These are phyloP conservation scores for Diaporthe citri DNA, from an alignment of 2,329 filamentous ascomycete genomes.

Conservation along the genomic window DNA sequence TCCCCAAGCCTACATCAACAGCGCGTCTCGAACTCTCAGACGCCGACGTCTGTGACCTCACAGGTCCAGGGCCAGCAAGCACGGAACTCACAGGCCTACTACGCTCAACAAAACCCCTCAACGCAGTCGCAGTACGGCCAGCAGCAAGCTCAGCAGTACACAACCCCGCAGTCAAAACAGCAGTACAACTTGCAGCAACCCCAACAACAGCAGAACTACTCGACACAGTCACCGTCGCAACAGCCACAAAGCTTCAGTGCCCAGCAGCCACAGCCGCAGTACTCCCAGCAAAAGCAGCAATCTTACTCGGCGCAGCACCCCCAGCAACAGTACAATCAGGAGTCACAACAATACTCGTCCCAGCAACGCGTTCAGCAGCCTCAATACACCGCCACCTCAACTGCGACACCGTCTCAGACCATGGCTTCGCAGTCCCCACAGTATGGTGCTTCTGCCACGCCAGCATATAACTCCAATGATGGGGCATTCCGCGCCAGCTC, in stretches of 20 bases:
- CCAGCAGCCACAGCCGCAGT: slow-evolving; percentile 34
- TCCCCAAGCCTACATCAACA: slow-evolving; percentile 39
- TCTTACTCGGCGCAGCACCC: slow-evolving; percentile 35
- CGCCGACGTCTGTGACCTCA: slow-evolving; percentile 36
- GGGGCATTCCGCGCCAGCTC: slow-evolving; percentile 44
- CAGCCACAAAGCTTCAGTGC: slow-evolving; percentile 35
- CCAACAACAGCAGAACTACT: slow-evolving; percentile 37
- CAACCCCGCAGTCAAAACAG: slow-evolving; percentile 37
- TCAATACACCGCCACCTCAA: slow-evolving; percentile 41
- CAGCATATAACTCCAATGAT: slow-evolving; percentile 43
- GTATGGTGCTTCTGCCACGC: slow-evolving; percentile 43
- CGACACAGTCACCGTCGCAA: slow-evolving; percentile 34
- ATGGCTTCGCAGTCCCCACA: slow-evolving; percentile 46
- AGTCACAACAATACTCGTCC: slow-evolving; percentile 39
- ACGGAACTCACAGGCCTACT: slow-evolving; percentile 37
- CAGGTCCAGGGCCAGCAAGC: slow-evolving; percentile 37
- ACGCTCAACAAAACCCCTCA: slow-evolving; percentile 29
- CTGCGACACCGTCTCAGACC: slow-evolving; percentile 43
- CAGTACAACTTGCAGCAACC: slow-evolving; percentile 37
- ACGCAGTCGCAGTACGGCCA: slow-evolving; percentile 36
- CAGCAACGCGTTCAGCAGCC: slow-evolving; percentile 48
- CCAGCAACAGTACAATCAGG: slow-evolving; percentile 35
- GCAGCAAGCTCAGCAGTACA: slow-evolving; percentile 32
- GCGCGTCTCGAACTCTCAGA: slow-evolving; percentile 36
- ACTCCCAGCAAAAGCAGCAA: slow-evolving; percentile 39